Conservation (phyloP, 495 filamentous ascomycete genomes). For the Xanthoparmelia taractica region DNA sequence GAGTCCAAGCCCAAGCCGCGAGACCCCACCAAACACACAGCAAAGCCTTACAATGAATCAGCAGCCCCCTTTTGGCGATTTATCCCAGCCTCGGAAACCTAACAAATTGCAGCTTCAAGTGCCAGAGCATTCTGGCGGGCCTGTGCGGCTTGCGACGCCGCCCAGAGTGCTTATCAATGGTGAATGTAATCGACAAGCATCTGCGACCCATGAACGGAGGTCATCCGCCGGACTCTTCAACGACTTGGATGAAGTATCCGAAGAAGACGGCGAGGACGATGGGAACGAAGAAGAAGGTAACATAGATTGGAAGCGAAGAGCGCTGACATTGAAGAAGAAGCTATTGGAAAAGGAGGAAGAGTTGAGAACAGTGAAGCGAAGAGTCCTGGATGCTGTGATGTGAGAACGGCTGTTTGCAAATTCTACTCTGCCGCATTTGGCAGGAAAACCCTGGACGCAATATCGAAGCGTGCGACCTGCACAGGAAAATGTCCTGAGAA, state of each 20-base stretch:
- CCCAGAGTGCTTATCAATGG: slow-evolving; percentile 65
- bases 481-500: neutral
- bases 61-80: slow-evolving; percentile 29
- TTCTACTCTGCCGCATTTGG: neutral
- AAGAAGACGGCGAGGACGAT: slow-evolving; percentile 32
- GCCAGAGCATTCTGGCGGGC: slow-evolving; percentile 62
- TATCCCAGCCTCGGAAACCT: slow-evolving; percentile 36
- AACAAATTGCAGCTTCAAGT: slow-evolving; percentile 71
- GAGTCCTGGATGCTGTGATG: slow-evolving; percentile 52
- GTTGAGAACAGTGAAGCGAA: slow-evolving; percentile 44
- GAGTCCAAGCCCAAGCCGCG: slow-evolving; percentile 23
- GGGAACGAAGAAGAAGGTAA: slow-evolving; percentile 29
- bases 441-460: neutral
- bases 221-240: slow-evolving; percentile 28
- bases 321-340: slow-evolving; percentile 39
- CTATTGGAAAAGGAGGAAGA: slow-evolving; percentile 46
- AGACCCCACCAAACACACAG: slow-evolving; percentile 25
- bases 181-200: slow-evolving; percentile 35
- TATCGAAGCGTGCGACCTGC: neutral
- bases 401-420: slow-evolving; percentile 12
- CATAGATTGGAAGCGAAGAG: slow-evolving; percentile 27
- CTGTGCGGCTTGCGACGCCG: slow-evolving; percentile 72
- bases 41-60: slow-evolving; percentile 19
- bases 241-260: slow-evolving; percentile 22
- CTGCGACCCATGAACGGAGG: slow-evolving; percentile 27